Base-by-base conservation (phyloP, 2,329 filamentous ascomycete genomes). In the Colletotrichum zoysiae region DNA sequence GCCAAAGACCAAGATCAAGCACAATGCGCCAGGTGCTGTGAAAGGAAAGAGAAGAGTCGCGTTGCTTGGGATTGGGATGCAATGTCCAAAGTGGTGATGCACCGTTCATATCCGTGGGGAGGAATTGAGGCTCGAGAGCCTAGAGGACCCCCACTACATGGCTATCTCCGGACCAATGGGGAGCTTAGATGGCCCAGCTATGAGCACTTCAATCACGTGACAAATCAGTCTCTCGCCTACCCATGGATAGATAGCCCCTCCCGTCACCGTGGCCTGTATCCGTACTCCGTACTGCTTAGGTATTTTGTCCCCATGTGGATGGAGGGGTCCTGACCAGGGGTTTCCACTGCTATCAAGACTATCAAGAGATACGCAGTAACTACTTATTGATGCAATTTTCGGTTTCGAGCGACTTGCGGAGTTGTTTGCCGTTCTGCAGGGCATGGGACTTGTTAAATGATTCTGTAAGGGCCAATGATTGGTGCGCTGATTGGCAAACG, bases 91-190 rank as follows among this genome's bases (percentile, higher is more conserved):
- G 51, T 73, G 70, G 70, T 73, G 70, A 73, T 73, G 70, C 61
- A 61, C 53, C 46, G 71, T 71, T 73, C 70, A 51, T 65, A 72
- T 46, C 59, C 67, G 61, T 71, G 67, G 70, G 61, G 66, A 72
- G 70, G 65, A 65, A 72, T 70, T 72, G 65, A 73, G 70, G 70
- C 61, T 72, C 60, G 67, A 70, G 61, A 71, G 67, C 56, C 70
- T 58, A 46, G 26, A 51, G 26, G 14, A 48, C 70, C 70, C 70
- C 70, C 70, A 73, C 67, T 67, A n/a, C 14, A n/a, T 56, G 42
- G 57, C 23, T 30, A 12, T 23, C 14, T 44, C 50, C 57, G 38
- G 48, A 6, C 70, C 70, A 73, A 73, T 73, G 44, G 26, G 38
- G 30, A 71, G 66, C 70, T 72, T n/a, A 5, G 1, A 8, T 20